Base-by-base conservation (phyloP, 2,329 filamentous ascomycete species). In the Aureobasidium sp. region DNA sequence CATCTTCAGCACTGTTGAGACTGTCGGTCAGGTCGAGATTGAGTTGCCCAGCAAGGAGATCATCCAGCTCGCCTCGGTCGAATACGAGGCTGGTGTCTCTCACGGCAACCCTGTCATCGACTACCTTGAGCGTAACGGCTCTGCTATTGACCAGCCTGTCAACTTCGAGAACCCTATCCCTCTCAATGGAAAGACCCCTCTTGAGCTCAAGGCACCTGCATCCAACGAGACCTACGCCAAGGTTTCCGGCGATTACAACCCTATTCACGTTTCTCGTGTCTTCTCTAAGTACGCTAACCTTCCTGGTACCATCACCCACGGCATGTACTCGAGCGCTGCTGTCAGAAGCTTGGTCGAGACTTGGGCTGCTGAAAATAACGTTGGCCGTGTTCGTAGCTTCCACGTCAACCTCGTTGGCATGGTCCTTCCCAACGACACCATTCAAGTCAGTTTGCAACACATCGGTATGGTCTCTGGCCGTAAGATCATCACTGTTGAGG, bases 401-500 rank as follows among this genome's bases (percentile, higher is more conserved):
- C 92, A 97, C 72, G 94, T 92, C 65, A 93, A 89, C 26, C 84
- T 99, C 55, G 92, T 96, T n/a, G 94, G 94, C 67, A 99, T 99
- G 94, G 95, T 99, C 12, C 82, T 99, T 65, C 94, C 94, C 61
- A 96, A 97, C 69, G 95, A 99, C 72, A 89, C 93, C 66, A 89
- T 99, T 66, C 86, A 95, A 67, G 93, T 99, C 71, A 96, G 92
- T 78, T 84, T 99, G 59, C 90, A 97, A 79, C 94, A 99, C 73
- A 88, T 95, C 36, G 94, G 93, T 71, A 99, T 99, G 94, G 89
- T 99, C 65, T 88, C 90, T 71, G 94, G 94, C 72, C 92, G 94
- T 76, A 99, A 97, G 85, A 97, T 97, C 77, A 94, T 99, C 82
- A 97, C 96, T 81, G 91, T 99, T 56, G 94, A 97, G 78, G 92